A percentile compares a stretch with the other conserved stretches of the same genome.
Evolutionary conservation across 2,329 filamentous ascomycete genomes (phyloP).

Genomic region (Talaromyces pinophilus): DNA sequence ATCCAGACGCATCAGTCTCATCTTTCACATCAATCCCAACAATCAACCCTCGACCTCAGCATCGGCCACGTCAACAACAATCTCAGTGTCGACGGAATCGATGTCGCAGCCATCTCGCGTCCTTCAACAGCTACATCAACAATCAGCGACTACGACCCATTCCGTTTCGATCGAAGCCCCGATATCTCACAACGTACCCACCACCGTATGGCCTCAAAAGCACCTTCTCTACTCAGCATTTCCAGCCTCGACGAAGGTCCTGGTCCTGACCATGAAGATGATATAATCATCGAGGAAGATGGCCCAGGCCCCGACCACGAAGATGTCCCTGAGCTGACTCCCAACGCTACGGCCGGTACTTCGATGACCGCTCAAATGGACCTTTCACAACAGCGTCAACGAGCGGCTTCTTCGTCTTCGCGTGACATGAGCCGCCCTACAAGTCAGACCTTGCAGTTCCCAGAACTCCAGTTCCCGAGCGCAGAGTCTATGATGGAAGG

Average conservation of each 20-base stretch:
- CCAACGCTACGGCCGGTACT: conserved; percentile 9
- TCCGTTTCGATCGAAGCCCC: conserved; percentile 41
- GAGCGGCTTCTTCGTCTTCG: conserved; percentile 4
- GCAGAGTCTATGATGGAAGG: conserved; percentile 42
- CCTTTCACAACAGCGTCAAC: not conserved
- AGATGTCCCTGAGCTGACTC: conserved; percentile 17
- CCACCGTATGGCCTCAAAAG: conserved; percentile 51
- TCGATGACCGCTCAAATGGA: conserved; percentile 20
- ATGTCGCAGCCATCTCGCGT: conserved; percentile 30
- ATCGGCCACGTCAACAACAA: conserved; percentile 31
- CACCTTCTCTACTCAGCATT: conserved; percentile 46
- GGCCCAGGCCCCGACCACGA: conserved; percentile 20
- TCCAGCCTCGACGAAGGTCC: conserved; percentile 52
- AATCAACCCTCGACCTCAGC: conserved; percentile 25
- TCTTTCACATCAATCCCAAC: conserved; percentile 17
- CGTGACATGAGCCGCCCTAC: conserved; percentile 12
- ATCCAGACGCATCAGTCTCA: conserved; percentile 12
- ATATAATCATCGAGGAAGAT: conserved; percentile 21
- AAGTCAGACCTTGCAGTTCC: conserved; percentile 35
- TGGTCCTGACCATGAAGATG: conserved; percentile 55
- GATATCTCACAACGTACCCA: conserved; percentile 20
- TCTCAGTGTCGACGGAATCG: conserved; percentile 19
- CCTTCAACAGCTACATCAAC: conserved; percentile 43
- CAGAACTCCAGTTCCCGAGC: conserved; percentile 41
- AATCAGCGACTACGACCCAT: conserved; percentile 46